phyloP scores from a whole-genome alignment of 2,329 filamentous ascomycete genomes.

The Ophiostoma australiae region DNA sequence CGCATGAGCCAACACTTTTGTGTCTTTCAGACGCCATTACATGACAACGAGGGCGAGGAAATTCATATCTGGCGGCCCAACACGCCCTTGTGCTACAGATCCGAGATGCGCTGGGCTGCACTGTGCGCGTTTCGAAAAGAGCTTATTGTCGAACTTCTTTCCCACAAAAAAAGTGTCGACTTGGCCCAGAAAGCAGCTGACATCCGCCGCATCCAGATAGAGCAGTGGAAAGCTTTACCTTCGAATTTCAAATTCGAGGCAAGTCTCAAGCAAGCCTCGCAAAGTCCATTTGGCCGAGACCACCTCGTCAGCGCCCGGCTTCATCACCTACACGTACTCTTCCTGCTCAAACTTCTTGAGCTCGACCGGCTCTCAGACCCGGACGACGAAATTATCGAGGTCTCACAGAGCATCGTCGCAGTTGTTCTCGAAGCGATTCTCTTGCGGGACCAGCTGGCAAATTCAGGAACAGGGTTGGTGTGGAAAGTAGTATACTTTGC shows the following conservation, averaged over 20 bases:
- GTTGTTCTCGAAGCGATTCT: conserved; percentile 10
- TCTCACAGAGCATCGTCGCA: conserved; percentile 4
- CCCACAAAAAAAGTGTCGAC: not conserved
- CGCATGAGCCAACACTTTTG: conserved; percentile 16
- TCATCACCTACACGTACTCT: conserved; percentile 11
- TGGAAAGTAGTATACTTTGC: conserved; percentile 14
- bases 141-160: not conserved
- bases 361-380: conserved; percentile 9
- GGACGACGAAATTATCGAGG: conserved; percentile 5
- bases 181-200: not conserved
- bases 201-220: conserved; percentile 8
- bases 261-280: conserved; percentile 16
- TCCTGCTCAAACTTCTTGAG: not conserved
- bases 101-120: conserved; percentile 14
- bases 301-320: conserved; percentile 5
- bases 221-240: conserved; percentile 2
- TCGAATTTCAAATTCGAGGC: conserved; percentile 1
- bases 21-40: conserved; percentile 11
- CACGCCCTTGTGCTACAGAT: conserved; percentile 1
- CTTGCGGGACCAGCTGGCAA: conserved; percentile 11
- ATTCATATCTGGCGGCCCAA: conserved; percentile 12
- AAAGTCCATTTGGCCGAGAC: conserved; percentile 12
- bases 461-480: conserved; percentile 11
- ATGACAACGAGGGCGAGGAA: not conserved
- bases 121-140: conserved; percentile 11